Conservation (phyloP, 202 grass and related monocot genomes). For the Zizania palustris region DNA sequence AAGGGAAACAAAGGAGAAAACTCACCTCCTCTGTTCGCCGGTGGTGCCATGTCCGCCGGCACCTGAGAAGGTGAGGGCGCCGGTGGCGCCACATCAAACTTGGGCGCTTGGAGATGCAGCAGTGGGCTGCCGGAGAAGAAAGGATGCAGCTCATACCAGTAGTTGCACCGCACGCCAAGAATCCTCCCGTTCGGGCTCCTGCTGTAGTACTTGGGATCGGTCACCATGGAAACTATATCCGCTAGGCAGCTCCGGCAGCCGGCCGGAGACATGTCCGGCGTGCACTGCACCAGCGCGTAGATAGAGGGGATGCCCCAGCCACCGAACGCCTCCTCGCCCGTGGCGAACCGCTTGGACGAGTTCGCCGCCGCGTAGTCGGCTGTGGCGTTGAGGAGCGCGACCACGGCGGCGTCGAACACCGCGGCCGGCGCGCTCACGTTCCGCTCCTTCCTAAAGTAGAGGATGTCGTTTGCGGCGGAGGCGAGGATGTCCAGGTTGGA, state of each 20-base stretch:
- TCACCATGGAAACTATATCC: neutral
- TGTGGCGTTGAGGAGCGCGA: too few relatives aligned
- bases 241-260: constrained; percentile 52
- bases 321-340: too few relatives aligned
- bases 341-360: too few relatives aligned
- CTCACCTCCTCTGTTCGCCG: too few relatives aligned
- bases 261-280: constrained; percentile 48
- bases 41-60: too few relatives aligned
- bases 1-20: too few relatives aligned
- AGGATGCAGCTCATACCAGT: constrained; percentile 51
- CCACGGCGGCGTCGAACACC: too few relatives aligned
- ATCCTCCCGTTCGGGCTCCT: constrained; percentile 40
- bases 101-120: constrained; percentile 33
- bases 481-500: constrained; percentile 44
- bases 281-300: constrained; percentile 66
- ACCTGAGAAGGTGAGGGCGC: too few relatives aligned
- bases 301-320: constrained; percentile 16
- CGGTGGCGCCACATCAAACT: neutral
- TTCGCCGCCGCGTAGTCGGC: too few relatives aligned
- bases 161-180: constrained; percentile 46
- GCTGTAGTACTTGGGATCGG: neutral
- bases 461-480: too few relatives aligned
- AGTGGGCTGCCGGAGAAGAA: constrained; percentile 49
- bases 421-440: too few relatives aligned
- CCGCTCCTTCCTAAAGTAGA: too few relatives aligned